A percentile compares a stretch with the other conserved stretches of the same genome.
These are phyloP conservation scores for Malassezia equina DNA, from an alignment of 1,284 basidiomycete genomes.

Conservation along the genomic window DNA sequence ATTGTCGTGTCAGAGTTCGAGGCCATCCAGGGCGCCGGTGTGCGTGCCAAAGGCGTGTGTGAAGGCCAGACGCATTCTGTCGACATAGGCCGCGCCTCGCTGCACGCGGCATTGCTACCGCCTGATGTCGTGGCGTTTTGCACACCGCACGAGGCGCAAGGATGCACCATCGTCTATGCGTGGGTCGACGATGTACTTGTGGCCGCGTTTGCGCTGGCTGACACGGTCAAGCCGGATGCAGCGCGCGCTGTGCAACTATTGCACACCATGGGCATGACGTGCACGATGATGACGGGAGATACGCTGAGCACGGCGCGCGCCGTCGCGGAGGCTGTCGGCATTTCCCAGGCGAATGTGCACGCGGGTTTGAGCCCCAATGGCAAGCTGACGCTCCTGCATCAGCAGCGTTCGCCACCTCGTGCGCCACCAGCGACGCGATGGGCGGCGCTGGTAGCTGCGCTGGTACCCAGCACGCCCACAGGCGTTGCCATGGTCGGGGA, in stretches of 20 bases:
- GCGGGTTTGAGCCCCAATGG: conserved; percentile 43
- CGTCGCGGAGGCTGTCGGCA: conserved; percentile 31
- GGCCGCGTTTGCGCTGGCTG: conserved; percentile 32
- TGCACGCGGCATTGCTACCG: conserved; percentile 4
- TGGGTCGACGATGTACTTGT: conserved; percentile 31
- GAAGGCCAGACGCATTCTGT: conserved; percentile 18
- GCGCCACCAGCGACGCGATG: conserved; percentile 4
- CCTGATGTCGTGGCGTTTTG: conserved; percentile 5
- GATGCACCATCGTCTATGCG: conserved; percentile 37
- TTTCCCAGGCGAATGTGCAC: conserved; percentile 33
- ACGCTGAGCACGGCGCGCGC: conserved; percentile 32
- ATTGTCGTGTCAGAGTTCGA: conserved; percentile 57
- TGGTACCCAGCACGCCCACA: conserved; percentile 11
- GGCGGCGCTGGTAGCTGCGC: neutral
- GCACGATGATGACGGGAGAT: conserved; percentile 44
- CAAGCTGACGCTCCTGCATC: conserved; percentile 32
- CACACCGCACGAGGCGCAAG: conserved; percentile 22
- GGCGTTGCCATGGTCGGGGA: conserved; percentile 69
- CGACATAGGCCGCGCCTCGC: conserved; percentile 30
- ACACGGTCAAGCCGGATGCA: conserved; percentile 41
- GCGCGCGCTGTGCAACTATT: conserved; percentile 26
- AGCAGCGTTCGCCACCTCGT: conserved; percentile 2
- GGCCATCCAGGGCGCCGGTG: conserved; percentile 76
- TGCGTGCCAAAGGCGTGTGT: conserved; percentile 50
- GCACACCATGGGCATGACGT: conserved; percentile 34